phyloP scores from a whole-genome alignment of 129 eudicot genomes.

The Smallanthus sonchifolius region DNA sequence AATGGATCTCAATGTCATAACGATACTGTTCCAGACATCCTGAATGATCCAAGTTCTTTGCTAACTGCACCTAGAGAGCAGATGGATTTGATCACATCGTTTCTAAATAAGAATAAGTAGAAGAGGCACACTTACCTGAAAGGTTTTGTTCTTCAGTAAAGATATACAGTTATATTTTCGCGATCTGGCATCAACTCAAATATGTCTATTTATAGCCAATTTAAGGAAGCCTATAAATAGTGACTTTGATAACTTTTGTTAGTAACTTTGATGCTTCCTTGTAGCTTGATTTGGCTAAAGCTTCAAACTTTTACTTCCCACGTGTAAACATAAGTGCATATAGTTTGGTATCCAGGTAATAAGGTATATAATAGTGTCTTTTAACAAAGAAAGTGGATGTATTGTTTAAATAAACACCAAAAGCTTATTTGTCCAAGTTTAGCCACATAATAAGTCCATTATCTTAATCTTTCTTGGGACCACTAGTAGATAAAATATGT shows the following conservation, averaged over 20 bases:
- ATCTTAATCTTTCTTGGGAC: conserved; percentile 23
- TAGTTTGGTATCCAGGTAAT: conserved; percentile 8
- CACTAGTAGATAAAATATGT: conserved; percentile 14
- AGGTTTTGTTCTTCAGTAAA: neutral
- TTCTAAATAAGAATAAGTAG: neutral
- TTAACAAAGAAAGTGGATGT: conserved; percentile 18
- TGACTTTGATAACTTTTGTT: conserved; percentile 8
- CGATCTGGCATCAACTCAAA: neutral
- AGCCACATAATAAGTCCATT: conserved; percentile 29
- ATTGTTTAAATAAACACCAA: neutral
- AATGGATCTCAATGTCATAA: neutral
- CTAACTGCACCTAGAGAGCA: neutral
- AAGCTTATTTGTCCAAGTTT: conserved; percentile 1
- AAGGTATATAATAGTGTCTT: conserved; percentile 1
- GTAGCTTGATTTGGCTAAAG: conserved; percentile 6
- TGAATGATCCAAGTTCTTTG: neutral
- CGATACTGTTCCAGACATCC: neutral
- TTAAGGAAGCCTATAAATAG: neutral
- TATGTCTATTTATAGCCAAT: neutral
- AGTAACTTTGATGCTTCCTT: neutral
- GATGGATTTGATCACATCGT: neutral
- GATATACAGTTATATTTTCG: conserved; percentile 2
- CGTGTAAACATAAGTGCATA: neutral
- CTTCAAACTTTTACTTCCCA: neutral
- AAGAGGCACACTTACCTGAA: neutral